These are phyloP conservation scores for Nothomitra cinnamomea DNA, from an alignment of 2,329 filamentous ascomycete genomes.

Conservation along the genomic window DNA sequence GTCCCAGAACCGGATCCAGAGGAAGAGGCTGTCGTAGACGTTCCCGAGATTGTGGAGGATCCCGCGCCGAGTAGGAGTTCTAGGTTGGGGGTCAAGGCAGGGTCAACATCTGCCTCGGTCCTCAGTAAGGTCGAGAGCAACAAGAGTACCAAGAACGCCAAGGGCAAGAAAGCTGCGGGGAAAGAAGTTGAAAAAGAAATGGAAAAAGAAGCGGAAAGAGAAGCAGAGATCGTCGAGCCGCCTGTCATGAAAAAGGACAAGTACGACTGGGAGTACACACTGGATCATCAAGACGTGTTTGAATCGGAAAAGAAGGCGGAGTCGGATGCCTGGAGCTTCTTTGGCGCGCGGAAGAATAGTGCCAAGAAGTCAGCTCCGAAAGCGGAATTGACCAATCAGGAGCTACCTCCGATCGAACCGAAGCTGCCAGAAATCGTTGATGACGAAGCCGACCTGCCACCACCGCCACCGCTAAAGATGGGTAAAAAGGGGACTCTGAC, in stretches of 20 bases:
- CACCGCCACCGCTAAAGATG: background rate
- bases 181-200: constrained; percentile 4
- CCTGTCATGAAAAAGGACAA: constrained; percentile 9
- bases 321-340: constrained; percentile 25
- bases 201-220: constrained; percentile 7
- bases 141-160: constrained; percentile 8
- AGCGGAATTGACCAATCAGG: background rate
- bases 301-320: constrained; percentile 1
- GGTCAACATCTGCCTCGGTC: background rate
- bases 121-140: constrained; percentile 2
- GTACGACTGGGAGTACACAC: constrained; percentile 16
- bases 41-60: too few relatives aligned
- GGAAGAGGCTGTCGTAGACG: constrained; percentile 4
- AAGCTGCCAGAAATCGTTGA: background rate
- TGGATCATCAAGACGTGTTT: constrained; percentile 7
- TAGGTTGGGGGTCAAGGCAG: background rate
- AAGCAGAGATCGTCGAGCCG: constrained; percentile 12
- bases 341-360: constrained; percentile 28
- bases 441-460: background rate
- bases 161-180: constrained; percentile 15
- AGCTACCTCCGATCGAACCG: constrained; percentile 1
- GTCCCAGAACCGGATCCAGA: constrained; percentile 20
- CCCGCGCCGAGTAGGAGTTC: background rate
- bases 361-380: constrained; percentile 21
- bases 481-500: background rate